Evolutionary conservation across 2,329 filamentous ascomycete species (phyloP).

Genomic region (Colletotrichum horii): DNA sequence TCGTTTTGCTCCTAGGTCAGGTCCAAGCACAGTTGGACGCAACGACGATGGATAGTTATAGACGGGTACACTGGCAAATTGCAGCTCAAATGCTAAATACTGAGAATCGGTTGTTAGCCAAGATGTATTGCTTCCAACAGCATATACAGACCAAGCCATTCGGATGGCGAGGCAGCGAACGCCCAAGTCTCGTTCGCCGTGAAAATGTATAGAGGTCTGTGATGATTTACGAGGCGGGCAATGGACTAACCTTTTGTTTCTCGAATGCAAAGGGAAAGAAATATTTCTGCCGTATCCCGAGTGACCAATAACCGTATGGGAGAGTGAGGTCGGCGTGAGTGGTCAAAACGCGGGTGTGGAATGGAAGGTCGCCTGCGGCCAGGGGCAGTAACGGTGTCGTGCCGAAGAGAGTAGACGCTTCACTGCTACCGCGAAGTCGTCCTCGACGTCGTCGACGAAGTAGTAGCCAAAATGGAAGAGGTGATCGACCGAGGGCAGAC

Average conservation of each 20-base stretch:
- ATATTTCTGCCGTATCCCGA: neutral
- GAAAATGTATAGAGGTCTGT: neutral
- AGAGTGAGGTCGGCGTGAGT: slow-evolving; percentile 22
- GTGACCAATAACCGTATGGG: slow-evolving; percentile 17
- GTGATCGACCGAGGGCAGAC: slow-evolving; percentile 21
- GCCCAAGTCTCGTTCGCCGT: neutral
- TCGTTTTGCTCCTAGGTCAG: neutral
- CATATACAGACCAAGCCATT: neutral
- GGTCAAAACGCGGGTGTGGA: slow-evolving; percentile 41
- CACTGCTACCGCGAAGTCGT: slow-evolving; percentile 52
- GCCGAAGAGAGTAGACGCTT: slow-evolving; percentile 38
- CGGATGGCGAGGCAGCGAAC: neutral
- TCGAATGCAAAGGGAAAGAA: slow-evolving; percentile 1
- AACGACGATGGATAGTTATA: neutral
- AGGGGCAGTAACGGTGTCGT: slow-evolving; percentile 41
- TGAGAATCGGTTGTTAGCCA: neutral
- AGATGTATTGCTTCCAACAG: neutral
- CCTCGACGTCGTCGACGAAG: slow-evolving; percentile 5
- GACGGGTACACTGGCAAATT: neutral
- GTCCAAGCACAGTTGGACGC: neutral
- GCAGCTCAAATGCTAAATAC: neutral
- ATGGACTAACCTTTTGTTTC: slow-evolving; percentile 13
- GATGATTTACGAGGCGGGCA: neutral
- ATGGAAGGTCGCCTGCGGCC: slow-evolving; percentile 65
- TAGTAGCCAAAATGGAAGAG: slow-evolving; percentile 14